Percentiles rank a stretch among this genome's conserved stretches.
Conservation (phyloP, 805 yeast genomes). For the Schizosaccharomyces japonicus region DNA sequence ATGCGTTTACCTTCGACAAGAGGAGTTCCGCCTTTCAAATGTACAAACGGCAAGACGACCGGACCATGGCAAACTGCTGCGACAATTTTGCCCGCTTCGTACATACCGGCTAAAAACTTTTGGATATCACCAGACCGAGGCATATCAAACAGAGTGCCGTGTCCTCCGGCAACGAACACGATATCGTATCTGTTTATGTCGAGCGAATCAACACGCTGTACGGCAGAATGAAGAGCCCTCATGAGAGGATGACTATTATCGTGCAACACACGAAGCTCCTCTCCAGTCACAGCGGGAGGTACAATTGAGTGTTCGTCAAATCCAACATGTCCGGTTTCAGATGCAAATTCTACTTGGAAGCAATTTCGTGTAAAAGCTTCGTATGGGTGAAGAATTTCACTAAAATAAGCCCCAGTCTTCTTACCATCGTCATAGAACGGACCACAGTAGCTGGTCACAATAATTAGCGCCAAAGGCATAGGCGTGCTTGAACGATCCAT, state of each 20-base stretch:
- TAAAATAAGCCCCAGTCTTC: slow-evolving; percentile 36
- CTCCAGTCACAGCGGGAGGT: background rate
- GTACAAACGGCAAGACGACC: background rate
- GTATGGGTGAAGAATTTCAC: slow-evolving; percentile 39
- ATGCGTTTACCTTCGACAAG: slow-evolving; percentile 29
- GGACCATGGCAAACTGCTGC: slow-evolving; percentile 2
- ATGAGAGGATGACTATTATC: background rate
- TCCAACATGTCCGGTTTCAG: background rate
- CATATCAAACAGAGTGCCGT: background rate
- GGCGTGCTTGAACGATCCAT: too few relatives aligned
- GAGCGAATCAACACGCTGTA: background rate
- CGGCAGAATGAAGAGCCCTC: background rate
- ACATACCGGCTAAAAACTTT: background rate
- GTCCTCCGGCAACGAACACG: background rate
- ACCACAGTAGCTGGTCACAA: slow-evolving; percentile 4
- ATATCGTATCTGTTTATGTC: background rate
- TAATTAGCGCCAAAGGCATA: too few relatives aligned
- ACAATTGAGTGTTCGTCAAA: background rate
- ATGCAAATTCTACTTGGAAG: slow-evolving; percentile 14
- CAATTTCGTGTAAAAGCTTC: slow-evolving; percentile 25
- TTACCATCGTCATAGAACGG: slow-evolving; percentile 33
- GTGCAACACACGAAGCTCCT: background rate
- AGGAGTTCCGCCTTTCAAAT: slow-evolving; percentile 7
- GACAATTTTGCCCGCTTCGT: background rate
- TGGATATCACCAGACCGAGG: background rate